These are phyloP conservation scores for Phallus indusiatus DNA, from an alignment of 768 basidiomycete species.

Conservation along the genomic window DNA sequence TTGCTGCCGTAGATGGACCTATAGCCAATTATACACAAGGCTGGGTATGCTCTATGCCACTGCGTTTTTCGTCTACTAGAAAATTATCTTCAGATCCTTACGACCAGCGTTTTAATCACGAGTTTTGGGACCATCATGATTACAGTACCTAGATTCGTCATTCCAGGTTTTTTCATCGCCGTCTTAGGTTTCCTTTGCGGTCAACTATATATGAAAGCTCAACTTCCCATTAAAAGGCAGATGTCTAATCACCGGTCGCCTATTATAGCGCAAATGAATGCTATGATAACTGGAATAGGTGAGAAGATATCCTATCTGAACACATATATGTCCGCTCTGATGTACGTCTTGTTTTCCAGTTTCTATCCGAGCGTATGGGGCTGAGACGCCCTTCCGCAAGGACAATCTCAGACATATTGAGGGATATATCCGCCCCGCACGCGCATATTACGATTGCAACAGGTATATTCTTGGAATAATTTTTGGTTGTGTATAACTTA, in stretches of 20 bases:
- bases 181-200: slow-evolving; percentile 22
- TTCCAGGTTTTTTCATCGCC: slow-evolving; percentile 12
- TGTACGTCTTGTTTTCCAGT: slow-evolving; percentile 11
- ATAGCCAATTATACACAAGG: background rate
- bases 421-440: slow-evolving; percentile 18
- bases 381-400: slow-evolving; percentile 21
- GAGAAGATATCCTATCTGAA: background rate
- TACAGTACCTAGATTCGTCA: background rate
- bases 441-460: slow-evolving; percentile 22
- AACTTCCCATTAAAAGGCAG: background rate
- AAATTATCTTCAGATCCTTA: background rate
- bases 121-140: background rate
- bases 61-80: background rate
- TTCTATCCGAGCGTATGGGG: slow-evolving; percentile 30
- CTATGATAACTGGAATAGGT: slow-evolving; percentile 9
- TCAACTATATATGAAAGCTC: slow-evolving; percentile 19
- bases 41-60: slow-evolving; percentile 7
- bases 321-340: background rate
- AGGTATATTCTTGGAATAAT: slow-evolving; percentile 3
- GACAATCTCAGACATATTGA: slow-evolving; percentile 23
- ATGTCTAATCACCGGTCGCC: slow-evolving; percentile 13
- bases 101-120: background rate
- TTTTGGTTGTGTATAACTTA: background rate
- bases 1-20: slow-evolving; percentile 9
- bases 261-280: slow-evolving; percentile 13